These are phyloP conservation scores for Gossypium stocksii DNA, from an alignment of 345 rosid genomes.

Conservation along the genomic window DNA sequence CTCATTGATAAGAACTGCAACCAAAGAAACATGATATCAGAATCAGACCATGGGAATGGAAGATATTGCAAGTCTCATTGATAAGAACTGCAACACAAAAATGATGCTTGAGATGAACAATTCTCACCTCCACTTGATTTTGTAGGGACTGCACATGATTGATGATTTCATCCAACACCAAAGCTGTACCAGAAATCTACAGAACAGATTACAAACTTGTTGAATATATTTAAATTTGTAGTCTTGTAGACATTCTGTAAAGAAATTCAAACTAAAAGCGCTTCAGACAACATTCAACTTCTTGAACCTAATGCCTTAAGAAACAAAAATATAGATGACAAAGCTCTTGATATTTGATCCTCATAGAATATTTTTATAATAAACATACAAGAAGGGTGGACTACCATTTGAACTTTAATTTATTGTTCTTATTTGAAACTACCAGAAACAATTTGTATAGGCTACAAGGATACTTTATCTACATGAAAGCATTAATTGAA, in stretches of 20 bases:
- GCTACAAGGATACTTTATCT: not conserved
- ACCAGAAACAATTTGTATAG: not conserved
- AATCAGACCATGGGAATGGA: slow-evolving; percentile 13
- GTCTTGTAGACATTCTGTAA: not conserved
- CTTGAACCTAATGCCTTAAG: not conserved
- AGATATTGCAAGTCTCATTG: not conserved
- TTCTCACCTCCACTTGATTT: slow-evolving; percentile 91
- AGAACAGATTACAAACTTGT: not conserved
- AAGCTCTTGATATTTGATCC: not conserved
- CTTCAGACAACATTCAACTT: not conserved
- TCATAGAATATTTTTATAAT: not conserved
- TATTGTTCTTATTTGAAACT: not conserved
- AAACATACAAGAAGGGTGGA: not conserved
- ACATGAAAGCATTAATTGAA: not conserved
- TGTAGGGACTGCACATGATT: slow-evolving; percentile 90
- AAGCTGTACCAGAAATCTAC: slow-evolving; percentile 97
- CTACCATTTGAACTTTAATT: not conserved
- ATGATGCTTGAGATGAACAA: not conserved
- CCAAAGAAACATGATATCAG: slow-evolving; percentile 19
- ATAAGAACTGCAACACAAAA: not conserved
- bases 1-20: slow-evolving; percentile 93
- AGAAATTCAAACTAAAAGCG: not conserved
- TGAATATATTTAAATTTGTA: not conserved
- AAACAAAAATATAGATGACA: not conserved
- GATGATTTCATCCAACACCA: slow-evolving; percentile 91